These are phyloP conservation scores for Saccharomycopsis olivae DNA, from an alignment of 805 yeast species.

Conservation along the genomic window DNA sequence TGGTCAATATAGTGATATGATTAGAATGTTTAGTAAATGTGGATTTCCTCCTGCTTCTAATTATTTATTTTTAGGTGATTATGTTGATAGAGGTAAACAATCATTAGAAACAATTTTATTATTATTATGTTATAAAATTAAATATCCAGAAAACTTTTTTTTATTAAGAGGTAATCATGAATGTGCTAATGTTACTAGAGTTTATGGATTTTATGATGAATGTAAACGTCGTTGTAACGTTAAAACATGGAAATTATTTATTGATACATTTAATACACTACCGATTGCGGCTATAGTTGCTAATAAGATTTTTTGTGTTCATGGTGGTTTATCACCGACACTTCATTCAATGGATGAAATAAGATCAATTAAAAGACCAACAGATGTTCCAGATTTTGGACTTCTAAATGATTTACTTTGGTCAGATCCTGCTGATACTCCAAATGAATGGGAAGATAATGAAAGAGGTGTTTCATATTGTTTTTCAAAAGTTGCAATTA, in stretches of 20 bases:
- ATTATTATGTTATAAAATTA: constrained; percentile 67
- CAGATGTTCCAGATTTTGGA: constrained; percentile 81
- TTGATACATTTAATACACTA: constrained; percentile 71
- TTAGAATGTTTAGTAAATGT: constrained; percentile 86
- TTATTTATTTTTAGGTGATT: constrained; percentile 71
- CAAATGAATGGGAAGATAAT: constrained; percentile 81
- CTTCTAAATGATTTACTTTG: constrained; percentile 66
- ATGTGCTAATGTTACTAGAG: constrained; percentile 75
- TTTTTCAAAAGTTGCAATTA: constrained; percentile 68
- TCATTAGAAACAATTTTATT: constrained; percentile 67
- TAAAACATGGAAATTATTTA: constrained; percentile 71
- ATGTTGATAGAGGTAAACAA: constrained; percentile 81
- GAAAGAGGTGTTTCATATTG: constrained; percentile 80
- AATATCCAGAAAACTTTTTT: constrained; percentile 78
- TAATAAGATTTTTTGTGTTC: constrained; percentile 75
- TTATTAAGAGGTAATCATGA: constrained; percentile 75
- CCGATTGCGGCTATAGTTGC: constrained; percentile 82
- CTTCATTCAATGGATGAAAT: constrained; percentile 67
- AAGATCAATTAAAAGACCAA: constrained; percentile 64
- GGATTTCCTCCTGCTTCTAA: constrained; percentile 78
- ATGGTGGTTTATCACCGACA: constrained; percentile 75
- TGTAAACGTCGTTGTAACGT: constrained; percentile 63
- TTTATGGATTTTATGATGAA: constrained; percentile 79
- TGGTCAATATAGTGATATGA: constrained; percentile 89
- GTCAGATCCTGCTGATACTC: constrained; percentile 80